These are phyloP conservation scores for Tephrocybe rancida DNA, from an alignment of 768 basidiomycete genomes.

Conservation along the genomic window DNA sequence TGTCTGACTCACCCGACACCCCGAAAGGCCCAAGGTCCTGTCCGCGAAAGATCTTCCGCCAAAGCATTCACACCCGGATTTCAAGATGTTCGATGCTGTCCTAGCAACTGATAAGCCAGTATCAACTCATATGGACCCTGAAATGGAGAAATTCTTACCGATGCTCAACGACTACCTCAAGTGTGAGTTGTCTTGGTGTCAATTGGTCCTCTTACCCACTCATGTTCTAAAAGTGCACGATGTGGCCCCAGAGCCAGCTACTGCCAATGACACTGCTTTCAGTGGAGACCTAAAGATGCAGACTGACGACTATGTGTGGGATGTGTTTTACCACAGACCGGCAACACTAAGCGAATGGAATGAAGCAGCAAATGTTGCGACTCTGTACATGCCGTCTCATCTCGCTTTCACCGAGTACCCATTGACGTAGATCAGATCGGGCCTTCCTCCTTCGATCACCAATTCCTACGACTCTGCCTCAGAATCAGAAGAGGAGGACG, in stretches of 20 bases:
- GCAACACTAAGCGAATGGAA: slow-evolving; percentile 63
- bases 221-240: slow-evolving; percentile 32
- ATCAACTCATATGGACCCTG: slow-evolving; percentile 43
- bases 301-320: slow-evolving; percentile 75
- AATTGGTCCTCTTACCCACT: not conserved
- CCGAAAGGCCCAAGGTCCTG: slow-evolving; percentile 54
- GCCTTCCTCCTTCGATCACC: slow-evolving; percentile 58
- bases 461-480: slow-evolving; percentile 63
- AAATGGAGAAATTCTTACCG: slow-evolving; percentile 79
- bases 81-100: slow-evolving; percentile 77
- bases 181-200: slow-evolving; percentile 37
- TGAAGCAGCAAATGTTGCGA: slow-evolving; percentile 58
- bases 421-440: slow-evolving; percentile 45
- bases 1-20: not conserved
- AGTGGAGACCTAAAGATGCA: slow-evolving; percentile 1
- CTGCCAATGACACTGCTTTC: slow-evolving; percentile 9
- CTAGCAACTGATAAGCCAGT: slow-evolving; percentile 35
- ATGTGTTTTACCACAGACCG: slow-evolving; percentile 78
- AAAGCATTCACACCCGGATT: slow-evolving; percentile 36
- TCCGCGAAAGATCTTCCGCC: slow-evolving; percentile 50
- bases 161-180: slow-evolving; percentile 77
- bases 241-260: slow-evolving; percentile 17
- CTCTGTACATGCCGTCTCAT: slow-evolving; percentile 48
- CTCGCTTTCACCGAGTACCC: slow-evolving; percentile 2
- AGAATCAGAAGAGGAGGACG: slow-evolving; percentile 69